Base-by-base conservation (phyloP, 2,329 filamentous ascomycete genomes). In the Acephala macrosclerotiorum region DNA sequence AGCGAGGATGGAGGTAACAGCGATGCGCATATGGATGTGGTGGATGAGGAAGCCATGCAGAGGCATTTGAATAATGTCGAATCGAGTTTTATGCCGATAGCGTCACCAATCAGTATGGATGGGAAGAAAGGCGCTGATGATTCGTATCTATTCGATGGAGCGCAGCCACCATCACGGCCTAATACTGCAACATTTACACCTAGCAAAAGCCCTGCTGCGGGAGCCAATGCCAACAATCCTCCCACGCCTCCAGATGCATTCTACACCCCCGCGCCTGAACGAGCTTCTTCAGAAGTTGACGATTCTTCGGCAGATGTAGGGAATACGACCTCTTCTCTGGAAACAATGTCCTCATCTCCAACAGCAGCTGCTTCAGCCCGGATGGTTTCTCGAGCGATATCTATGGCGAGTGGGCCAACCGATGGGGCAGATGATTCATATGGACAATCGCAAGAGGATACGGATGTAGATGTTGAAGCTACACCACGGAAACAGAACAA, bases 61-160 rank as follows among this genome's bases (percentile, higher is more conserved):
- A 73, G 70, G 38, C 87, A 89, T 73, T 76, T 90, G 22, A 82
- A 85, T 71, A 88, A 90, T 72, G 83, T 89, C 68, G 88, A 91
- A 73, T 90, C 88, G 38, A 90, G 88, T 77, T 90, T 90, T 72
- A 75, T 88, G 62, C 84, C 85, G 1, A 82, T 83, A 6, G 75
- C 85, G 6, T 89, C 87, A 8, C 87, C 87, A 14, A 82, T 89
- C 56, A 81, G 72, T 18, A 81, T 40, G 79, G 79, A 35, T 79
- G 82, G 59, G 77, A 71, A 75, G 62, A 70, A 72, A 18, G 85
- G 82, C 57, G 75, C 81, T 63, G 86, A 89, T 77, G 87, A 89
- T 74, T 87, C 86, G 26, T 89, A 82, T 72, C 77, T 88, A 57
- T 89, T 89, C 71, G 86, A 89, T 71, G 76, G 66, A 49, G 66